These are phyloP conservation scores for Kuraishia ogatae DNA, from an alignment of 805 yeast genomes.

Conservation along the genomic window DNA sequence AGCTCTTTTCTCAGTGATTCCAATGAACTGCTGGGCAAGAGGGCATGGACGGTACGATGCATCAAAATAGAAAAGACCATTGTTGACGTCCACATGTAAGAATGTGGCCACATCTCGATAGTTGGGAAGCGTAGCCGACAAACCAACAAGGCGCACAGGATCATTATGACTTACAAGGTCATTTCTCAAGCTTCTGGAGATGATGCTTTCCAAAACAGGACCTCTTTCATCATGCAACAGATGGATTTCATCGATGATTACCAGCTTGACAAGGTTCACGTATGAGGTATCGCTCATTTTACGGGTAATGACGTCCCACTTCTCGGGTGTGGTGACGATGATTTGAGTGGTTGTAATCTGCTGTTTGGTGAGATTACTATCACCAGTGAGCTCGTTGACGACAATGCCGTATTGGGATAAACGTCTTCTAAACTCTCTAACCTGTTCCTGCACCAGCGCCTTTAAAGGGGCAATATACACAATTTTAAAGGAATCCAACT, in stretches of 20 bases:
- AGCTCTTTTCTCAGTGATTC: slow-evolving; percentile 77
- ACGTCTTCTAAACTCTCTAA: slow-evolving; percentile 72
- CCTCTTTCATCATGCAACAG: slow-evolving; percentile 91
- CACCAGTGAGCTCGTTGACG: slow-evolving; percentile 90
- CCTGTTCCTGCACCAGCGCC: slow-evolving; percentile 94
- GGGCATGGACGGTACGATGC: slow-evolving; percentile 89
- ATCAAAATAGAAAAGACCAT: slow-evolving; percentile 75
- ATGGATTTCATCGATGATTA: slow-evolving; percentile 90
- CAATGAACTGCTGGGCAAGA: slow-evolving; percentile 77
- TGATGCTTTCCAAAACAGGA: slow-evolving; percentile 84
- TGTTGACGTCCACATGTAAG: slow-evolving; percentile 49
- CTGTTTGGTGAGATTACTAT: slow-evolving; percentile 62
- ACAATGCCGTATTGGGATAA: slow-evolving; percentile 53
- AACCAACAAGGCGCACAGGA: slow-evolving; percentile 64
- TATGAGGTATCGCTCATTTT: slow-evolving; percentile 63
- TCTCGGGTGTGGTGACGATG: slow-evolving; percentile 91
- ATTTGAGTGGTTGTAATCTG: slow-evolving; percentile 76
- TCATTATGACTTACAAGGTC: slow-evolving; percentile 30
- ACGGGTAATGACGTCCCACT: slow-evolving; percentile 92
- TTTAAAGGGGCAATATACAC: slow-evolving; percentile 91
- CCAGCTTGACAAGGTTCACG: slow-evolving; percentile 46
- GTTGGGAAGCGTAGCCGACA: slow-evolving; percentile 91
- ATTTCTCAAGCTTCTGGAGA: slow-evolving; percentile 58
- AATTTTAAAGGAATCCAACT: slow-evolving; percentile 53
- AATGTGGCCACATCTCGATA: slow-evolving; percentile 81